A percentile compares a stretch with the other conserved stretches of the same genome.
Conservation (phyloP, 306 rosid species). For the Sicyos edulis region DNA sequence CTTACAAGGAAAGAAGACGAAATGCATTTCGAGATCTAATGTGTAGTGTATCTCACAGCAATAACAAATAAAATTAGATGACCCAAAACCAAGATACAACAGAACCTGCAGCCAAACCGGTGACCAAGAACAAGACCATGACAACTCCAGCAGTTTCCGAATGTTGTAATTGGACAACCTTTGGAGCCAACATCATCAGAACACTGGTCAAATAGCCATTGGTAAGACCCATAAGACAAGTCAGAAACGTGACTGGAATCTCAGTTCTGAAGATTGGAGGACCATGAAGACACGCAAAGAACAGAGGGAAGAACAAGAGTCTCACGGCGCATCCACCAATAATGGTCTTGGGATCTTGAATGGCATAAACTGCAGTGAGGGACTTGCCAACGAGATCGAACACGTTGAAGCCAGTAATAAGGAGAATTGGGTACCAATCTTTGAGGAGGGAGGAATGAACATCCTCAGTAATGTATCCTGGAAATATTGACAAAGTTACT, state of each 20-base stretch:
- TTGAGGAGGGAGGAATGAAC: slow-evolving; percentile 68
- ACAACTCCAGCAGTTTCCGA: slow-evolving; percentile 80
- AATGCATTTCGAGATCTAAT: too few relatives aligned
- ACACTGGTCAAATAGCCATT: slow-evolving; percentile 87
- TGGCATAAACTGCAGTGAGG: slow-evolving; percentile 58
- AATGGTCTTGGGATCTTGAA: slow-evolving; percentile 50
- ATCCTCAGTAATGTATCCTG: slow-evolving; percentile 88
- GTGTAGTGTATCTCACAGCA: not conserved
- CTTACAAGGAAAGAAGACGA: too few relatives aligned
- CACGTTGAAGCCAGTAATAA: slow-evolving; percentile 63
- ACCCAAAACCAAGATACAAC: slow-evolving; percentile 87
- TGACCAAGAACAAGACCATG: slow-evolving; percentile 55
- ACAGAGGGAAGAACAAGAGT: slow-evolving; percentile 77
- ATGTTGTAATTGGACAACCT: slow-evolving; percentile 58
- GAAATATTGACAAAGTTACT: slow-evolving; percentile 82
- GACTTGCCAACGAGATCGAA: slow-evolving; percentile 82
- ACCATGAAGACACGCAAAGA: slow-evolving; percentile 71
- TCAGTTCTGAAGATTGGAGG: slow-evolving; percentile 70
- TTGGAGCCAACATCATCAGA: slow-evolving; percentile 75
- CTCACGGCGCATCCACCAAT: slow-evolving; percentile 54
- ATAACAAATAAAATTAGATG: slow-evolving; percentile 31
- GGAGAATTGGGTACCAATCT: slow-evolving; percentile 79
- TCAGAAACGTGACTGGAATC: slow-evolving; percentile 61
- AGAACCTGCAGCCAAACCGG: slow-evolving; percentile 76
- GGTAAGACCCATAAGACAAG: slow-evolving; percentile 75